Evolutionary conservation across 495 filamentous ascomycete genomes (phyloP).

Genomic region (Penicillium pancosmium): DNA sequence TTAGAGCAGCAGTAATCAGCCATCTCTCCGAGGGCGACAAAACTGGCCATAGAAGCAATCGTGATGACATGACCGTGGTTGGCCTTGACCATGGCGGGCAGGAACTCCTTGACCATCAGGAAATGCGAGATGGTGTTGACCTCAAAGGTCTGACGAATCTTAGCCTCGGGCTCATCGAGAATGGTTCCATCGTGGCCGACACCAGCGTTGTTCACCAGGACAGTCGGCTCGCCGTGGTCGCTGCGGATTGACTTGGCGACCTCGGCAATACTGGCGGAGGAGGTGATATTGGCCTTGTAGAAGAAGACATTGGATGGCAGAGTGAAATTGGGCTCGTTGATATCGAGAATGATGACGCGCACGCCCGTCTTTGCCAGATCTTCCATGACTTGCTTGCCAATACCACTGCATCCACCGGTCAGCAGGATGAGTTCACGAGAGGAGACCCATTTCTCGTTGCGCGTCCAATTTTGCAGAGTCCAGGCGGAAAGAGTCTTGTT

Average conservation of each 20-base stretch:
- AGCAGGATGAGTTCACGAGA: constrained; percentile 57
- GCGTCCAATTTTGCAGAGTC: constrained; percentile 53
- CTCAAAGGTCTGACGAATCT: constrained; percentile 55
- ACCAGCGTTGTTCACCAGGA: constrained; percentile 66
- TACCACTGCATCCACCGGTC: constrained; percentile 61
- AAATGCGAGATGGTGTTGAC: constrained; percentile 65
- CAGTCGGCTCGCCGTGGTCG: constrained; percentile 51
- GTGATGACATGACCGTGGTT: constrained; percentile 65
- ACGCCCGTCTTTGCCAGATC: constrained; percentile 49
- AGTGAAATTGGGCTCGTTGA: constrained; percentile 37
- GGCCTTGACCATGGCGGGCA: constrained; percentile 59
- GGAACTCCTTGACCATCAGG: constrained; percentile 59
- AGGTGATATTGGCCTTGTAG: constrained; percentile 58
- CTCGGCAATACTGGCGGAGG: constrained; percentile 42
- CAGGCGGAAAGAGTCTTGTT: constrained; percentile 45
- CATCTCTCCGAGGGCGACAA: constrained; percentile 50
- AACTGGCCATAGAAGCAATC: constrained; percentile 58
- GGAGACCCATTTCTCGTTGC: constrained; percentile 43
- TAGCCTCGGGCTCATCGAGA: constrained; percentile 46
- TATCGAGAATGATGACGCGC: constrained; percentile 56
- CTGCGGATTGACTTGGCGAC: constrained; percentile 49
- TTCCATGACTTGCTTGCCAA: constrained; percentile 54
- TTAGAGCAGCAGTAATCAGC: constrained; percentile 61
- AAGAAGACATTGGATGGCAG: constrained; percentile 46
- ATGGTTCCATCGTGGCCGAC: constrained; percentile 50